Conservation (phyloP, 2,329 filamentous ascomycete genomes). For the Tolypocladium album region DNA sequence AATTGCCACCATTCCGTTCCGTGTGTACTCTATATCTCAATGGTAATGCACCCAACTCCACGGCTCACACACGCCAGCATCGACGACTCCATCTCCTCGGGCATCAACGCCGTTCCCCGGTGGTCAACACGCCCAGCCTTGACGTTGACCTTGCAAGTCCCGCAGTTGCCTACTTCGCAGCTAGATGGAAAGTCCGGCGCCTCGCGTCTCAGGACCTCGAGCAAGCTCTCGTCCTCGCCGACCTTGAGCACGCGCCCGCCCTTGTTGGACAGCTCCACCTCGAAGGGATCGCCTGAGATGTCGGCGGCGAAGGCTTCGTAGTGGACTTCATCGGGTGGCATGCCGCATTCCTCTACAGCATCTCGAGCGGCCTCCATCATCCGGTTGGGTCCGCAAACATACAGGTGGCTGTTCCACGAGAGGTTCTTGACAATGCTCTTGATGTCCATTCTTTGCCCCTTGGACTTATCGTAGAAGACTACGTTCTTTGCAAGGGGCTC, state of each 20-base stretch:
- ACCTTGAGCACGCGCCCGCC: constrained; percentile 31
- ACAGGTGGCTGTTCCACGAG: constrained; percentile 45
- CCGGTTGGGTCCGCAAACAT: constrained; percentile 47
- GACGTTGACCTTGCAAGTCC: constrained; percentile 36
- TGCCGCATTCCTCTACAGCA: constrained; percentile 27
- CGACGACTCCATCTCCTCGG: constrained; percentile 29
- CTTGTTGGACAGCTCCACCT: constrained; percentile 37
- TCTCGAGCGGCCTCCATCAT: constrained; percentile 42
- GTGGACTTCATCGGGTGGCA: constrained; percentile 43
- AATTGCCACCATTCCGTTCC: too few relatives aligned
- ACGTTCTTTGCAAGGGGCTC: constrained; percentile 28
- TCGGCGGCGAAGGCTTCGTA: constrained; percentile 48
- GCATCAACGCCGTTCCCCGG: constrained; percentile 33
- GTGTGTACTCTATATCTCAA: constrained; percentile 27
- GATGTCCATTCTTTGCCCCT: constrained; percentile 43
- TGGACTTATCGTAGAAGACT: constrained; percentile 40
- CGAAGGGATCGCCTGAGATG: constrained; percentile 47
- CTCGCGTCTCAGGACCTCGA: constrained; percentile 34
- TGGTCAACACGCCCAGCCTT: constrained; percentile 34
- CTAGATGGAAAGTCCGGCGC: constrained; percentile 34
- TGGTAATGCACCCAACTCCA: constrained; percentile 35
- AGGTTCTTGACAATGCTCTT: constrained; percentile 33
- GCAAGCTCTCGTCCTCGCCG: constrained; percentile 34
- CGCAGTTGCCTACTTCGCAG: constrained; percentile 45
- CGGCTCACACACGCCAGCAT: constrained; percentile 44